These are phyloP conservation scores for Cephalotrichum gorgonifer DNA, from an alignment of 2,329 filamentous ascomycete genomes.

Conservation along the genomic window DNA sequence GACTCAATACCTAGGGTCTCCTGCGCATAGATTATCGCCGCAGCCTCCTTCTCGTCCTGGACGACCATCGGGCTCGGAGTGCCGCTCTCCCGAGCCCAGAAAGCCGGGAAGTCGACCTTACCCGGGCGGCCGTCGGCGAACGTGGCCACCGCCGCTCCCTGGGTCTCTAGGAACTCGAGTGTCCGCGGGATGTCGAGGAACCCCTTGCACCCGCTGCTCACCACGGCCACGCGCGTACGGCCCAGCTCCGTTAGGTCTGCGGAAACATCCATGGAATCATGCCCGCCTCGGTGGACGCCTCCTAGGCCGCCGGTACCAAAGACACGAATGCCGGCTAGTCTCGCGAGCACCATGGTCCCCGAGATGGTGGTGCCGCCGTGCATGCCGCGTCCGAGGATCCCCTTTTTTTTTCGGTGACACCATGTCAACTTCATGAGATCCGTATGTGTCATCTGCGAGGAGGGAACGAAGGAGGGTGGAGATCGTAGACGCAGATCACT, in stretches of 20 bases:
- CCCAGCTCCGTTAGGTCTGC: constrained; percentile 92
- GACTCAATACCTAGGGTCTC: constrained; percentile 61
- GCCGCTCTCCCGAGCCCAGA: constrained; percentile 85
- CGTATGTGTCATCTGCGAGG: not conserved
- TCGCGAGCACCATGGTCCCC: constrained; percentile 83
- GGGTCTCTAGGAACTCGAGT: constrained; percentile 64
- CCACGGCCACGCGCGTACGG: constrained; percentile 75
- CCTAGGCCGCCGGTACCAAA: constrained; percentile 94
- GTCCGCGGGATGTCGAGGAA: constrained; percentile 89
- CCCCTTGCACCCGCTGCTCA: constrained; percentile 88
- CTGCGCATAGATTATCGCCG: constrained; percentile 78
- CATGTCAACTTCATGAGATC: not conserved
- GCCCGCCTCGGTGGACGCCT: constrained; percentile 83
- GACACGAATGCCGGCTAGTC: constrained; percentile 77
- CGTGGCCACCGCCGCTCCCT: constrained; percentile 74
- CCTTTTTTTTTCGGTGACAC: constrained; percentile 38
- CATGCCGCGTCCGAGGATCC: constrained; percentile 53
- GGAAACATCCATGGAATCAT: constrained; percentile 84
- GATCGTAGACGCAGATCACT: not conserved
- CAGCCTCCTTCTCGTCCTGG: constrained; percentile 68
- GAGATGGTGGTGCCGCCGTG: constrained; percentile 91
- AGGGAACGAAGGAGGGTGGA: not conserved
- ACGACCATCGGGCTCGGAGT: constrained; percentile 68
- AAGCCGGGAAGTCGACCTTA: constrained; percentile 77
- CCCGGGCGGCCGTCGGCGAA: constrained; percentile 73